Evolutionary conservation across 805 yeast species (phyloP), one percentile per base, ranked within the genome.

Genomic region (Ogataea dorogensis): DNA sequence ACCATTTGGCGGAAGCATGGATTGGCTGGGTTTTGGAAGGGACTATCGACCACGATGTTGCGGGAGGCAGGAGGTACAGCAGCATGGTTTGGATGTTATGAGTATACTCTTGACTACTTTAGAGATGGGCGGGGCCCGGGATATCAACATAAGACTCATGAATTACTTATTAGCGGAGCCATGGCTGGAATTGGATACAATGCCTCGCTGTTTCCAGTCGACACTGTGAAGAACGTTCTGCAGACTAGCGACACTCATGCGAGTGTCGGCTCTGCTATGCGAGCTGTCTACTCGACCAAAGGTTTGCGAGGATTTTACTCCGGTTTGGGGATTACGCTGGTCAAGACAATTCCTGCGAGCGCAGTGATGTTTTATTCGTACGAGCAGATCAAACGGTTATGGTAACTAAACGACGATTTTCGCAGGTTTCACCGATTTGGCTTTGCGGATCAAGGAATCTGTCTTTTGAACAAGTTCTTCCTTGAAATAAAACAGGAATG

Each of bases 11-110:
- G 49, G 12, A 59, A 66, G 3, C 35, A 47, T 10, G 96, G 97
- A 0, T 5, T 86, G 0, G 27, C 48, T 7, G 96, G 96, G 0
- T 68, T 89, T 42, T 89, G 96, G 95, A 75, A 75, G 44, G 98
- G 98, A 2, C 88, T 88, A 47, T 65, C 79, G 0, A 80, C 93
- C 14, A 89, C 98, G 0, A 62, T 86, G 31, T 45, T 85, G 2
- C 72, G 97, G 50, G 98, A 89, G 56, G 72, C 86, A 24, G 81
- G 88, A 18, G 97, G 97, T 6, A 85, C 96, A 2, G 86, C 95
- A 4, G 80, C 91, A 2, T 89, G 97, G 97, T 89, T 89, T 64
- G 91, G 95, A 0, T 76, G 93, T 12, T 88, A 88, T 58, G 96
- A 88, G 55, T 62, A 70, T 28, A 63, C 73, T 6, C 57, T 65